Conservation (phyloP, 345 rosid genomes). For the Anacardium occidentale region DNA sequence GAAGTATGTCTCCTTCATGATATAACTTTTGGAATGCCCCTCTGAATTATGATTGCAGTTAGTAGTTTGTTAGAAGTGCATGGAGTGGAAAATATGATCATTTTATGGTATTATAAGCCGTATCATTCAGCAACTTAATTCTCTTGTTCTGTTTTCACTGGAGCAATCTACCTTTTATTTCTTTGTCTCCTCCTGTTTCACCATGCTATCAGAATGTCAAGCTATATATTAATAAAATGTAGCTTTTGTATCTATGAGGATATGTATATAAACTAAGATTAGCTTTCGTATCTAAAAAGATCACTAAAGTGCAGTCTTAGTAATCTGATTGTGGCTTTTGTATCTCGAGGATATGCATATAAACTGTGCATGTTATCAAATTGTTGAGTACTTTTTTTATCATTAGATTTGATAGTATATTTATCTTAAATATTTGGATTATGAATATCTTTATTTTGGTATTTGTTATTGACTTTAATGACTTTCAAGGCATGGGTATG, state of each 20-base stretch:
- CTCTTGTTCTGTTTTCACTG: background rate
- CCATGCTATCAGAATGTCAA: background rate
- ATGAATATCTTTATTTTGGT: background rate
- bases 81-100: background rate
- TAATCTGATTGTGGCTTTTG: constrained; percentile 1
- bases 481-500: constrained; percentile 86
- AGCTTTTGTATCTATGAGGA: no score
- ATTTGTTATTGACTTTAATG: background rate
- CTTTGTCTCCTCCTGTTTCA: background rate
- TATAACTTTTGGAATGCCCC: constrained; percentile 7
- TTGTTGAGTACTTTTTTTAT: background rate
- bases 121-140: background rate
- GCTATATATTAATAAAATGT: no score
- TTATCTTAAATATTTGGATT: background rate
- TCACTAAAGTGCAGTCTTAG: background rate
- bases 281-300: no score
- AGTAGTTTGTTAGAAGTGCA: background rate
- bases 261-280: no score
- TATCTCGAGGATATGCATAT: background rate
- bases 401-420: constrained; percentile 6
- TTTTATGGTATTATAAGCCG: constrained; percentile 5
- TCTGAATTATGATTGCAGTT: background rate
- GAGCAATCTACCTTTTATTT: background rate
- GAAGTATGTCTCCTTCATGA: constrained; percentile 51
- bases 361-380: background rate